phyloP scores from a whole-genome alignment of 179 eudicot species.

The Camellia oleifera region DNA sequence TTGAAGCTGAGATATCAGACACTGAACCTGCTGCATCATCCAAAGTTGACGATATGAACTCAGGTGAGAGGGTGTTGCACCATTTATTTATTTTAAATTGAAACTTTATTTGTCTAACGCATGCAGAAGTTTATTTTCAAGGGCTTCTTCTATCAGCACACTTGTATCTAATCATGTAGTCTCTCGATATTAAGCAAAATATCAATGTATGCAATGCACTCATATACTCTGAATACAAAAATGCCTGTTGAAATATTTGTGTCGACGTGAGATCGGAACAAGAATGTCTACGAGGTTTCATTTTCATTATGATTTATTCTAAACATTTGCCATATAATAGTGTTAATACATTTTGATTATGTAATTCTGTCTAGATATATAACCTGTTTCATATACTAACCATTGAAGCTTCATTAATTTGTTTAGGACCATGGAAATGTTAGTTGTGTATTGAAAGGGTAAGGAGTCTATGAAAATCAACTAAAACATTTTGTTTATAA shows the following conservation, averaged over 20 bases:
- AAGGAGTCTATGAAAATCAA: background rate
- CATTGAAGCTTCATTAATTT: background rate
- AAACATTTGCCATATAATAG: too few species aligned
- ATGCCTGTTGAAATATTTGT: too few species aligned
- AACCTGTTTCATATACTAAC: too few species aligned
- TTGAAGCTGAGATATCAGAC: constrained; percentile 21
- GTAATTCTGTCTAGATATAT: too few species aligned
- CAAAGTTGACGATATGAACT: constrained; percentile 35
- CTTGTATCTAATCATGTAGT: background rate
- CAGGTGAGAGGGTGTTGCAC: constrained; percentile 28
- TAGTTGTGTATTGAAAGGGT: background rate
- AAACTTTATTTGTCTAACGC: background rate
- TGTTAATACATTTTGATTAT: too few species aligned
- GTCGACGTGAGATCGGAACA: too few species aligned
- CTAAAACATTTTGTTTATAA: background rate
- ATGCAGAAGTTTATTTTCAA: background rate
- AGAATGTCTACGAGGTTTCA: too few species aligned
- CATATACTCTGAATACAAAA: too few species aligned
- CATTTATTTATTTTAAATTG: background rate
- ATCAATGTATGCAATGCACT: background rate
- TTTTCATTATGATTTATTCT: too few species aligned
- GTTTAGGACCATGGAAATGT: background rate
- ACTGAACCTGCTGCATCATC: constrained; percentile 40
- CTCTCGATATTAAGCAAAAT: background rate
- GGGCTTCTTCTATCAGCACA: background rate